Evolutionary conservation across 257 asterid genomes (phyloP), one percentile per base, ranked within the genome.

Genomic region (Ilex asprella): DNA sequence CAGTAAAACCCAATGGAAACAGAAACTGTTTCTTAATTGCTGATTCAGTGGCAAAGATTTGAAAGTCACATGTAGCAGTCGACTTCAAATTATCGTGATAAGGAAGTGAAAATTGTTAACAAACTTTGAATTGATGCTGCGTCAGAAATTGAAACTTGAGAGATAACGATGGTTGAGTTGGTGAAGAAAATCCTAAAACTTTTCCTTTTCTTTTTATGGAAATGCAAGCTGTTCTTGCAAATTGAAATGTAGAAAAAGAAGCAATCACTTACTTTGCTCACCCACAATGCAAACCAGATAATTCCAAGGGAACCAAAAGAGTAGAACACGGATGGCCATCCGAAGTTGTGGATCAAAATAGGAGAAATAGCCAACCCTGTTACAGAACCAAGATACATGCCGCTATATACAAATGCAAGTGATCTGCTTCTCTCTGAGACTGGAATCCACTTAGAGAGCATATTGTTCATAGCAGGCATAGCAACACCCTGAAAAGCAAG

Each of bases 351-450:
- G 85, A 93, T 93, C 73, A 93, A 70, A 16, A 69, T 16, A 52
- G 99, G 97, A 72, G 99, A 93, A 60, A 85, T 43, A 2, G 86
- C 97, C 81, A 93, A 85, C 14, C 97, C 99, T 43, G 87, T 84
- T 66, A 89, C 99, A 32, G 97, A 93, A 64, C 99, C 99, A 72
- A 93, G 97, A 77, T 93, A 92, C 99, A 92, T 92, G 75, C 99
- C 99, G 47, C 99, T 92, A 82, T 92, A 92, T 31, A 89, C 99
- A 50, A 93, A 84, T 15, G 96, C 91, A 62, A 93, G 91, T 60
- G 97, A 93, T 84, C 99, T 86, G 92, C 99, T 92, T 81, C 99
- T 85, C 80, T 92, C 99, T 0, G 99, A 86, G 71, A 92, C 91
- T 14, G 97, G 99, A 80, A 93, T 74, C 97, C 99, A 93, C 67